phyloP scores from a whole-genome alignment of 805 yeast species.

The Wickerhamomyces subpelliculosus region DNA sequence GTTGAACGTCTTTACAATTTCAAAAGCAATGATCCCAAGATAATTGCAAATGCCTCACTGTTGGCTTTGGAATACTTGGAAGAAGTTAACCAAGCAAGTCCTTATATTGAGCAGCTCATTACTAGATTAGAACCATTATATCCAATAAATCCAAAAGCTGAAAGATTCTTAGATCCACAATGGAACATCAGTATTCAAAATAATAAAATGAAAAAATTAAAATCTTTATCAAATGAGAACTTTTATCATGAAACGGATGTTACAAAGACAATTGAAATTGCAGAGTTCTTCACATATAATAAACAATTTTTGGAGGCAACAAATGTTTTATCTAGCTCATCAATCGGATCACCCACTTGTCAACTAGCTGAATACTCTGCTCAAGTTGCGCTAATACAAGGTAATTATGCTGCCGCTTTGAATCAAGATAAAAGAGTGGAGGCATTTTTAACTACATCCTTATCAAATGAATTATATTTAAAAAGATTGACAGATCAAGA shows the following conservation, averaged over 20 bases:
- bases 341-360: slow-evolving; percentile 11
- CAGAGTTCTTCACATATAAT: slow-evolving; percentile 11
- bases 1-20: neutral
- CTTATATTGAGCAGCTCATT: neutral
- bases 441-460: slow-evolving; percentile 13
- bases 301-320: slow-evolving; percentile 17
- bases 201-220: slow-evolving; percentile 4
- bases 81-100: neutral
- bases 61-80: neutral
- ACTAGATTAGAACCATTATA: neutral
- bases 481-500: slow-evolving; percentile 19
- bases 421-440: slow-evolving; percentile 21
- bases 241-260: slow-evolving; percentile 18
- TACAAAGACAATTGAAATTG: slow-evolving; percentile 10
- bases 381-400: slow-evolving; percentile 18
- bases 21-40: neutral
- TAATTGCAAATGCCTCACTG: neutral
- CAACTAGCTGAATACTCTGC: slow-evolving; percentile 14
- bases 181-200: slow-evolving; percentile 3
- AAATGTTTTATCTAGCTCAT: slow-evolving; percentile 11
- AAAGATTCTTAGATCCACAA: slow-evolving; percentile 3
- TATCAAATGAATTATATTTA: slow-evolving; percentile 16
- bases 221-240: slow-evolving; percentile 11
- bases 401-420: slow-evolving; percentile 4
- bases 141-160: neutral